Conservation (phyloP, 2,329 filamentous ascomycete species). For the Aureobasidium sp. region DNA sequence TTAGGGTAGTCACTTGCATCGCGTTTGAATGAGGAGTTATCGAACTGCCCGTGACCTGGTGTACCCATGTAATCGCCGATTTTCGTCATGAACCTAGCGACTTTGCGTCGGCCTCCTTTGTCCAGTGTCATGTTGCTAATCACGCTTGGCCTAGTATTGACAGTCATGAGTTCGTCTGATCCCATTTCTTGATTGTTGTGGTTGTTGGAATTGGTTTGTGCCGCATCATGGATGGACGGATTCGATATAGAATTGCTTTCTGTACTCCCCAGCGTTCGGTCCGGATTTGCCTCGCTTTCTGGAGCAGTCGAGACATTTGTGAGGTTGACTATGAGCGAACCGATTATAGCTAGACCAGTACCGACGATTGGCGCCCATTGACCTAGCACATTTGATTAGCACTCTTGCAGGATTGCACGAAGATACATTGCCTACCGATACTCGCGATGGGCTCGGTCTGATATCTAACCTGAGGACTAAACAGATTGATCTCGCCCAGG, state of each 20-base stretch:
- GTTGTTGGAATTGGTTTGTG: background rate
- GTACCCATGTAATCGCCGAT: slow-evolving; percentile 14
- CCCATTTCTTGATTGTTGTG: background rate
- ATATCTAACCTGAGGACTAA: slow-evolving; percentile 48
- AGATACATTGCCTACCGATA: slow-evolving; percentile 42
- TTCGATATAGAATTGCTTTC: background rate
- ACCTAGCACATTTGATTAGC: slow-evolving; percentile 30
- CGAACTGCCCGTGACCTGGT: slow-evolving; percentile 30
- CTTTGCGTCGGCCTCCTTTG: slow-evolving; percentile 34
- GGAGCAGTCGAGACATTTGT: slow-evolving; percentile 26
- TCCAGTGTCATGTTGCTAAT: slow-evolving; percentile 18
- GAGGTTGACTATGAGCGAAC: slow-evolving; percentile 52
- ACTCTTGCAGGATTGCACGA: background rate
- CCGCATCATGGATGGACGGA: background rate
- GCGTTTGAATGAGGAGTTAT: slow-evolving; percentile 44
- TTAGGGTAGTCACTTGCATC: slow-evolving; percentile 48
- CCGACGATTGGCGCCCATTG: slow-evolving; percentile 57
- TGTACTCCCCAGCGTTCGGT: background rate
- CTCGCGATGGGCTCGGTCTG: slow-evolving; percentile 57
- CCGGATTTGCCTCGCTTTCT: background rate
- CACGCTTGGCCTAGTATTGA: background rate
- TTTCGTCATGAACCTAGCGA: slow-evolving; percentile 44
- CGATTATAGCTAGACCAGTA: slow-evolving; percentile 50
- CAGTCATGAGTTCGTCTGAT: background rate
- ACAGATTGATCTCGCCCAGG: slow-evolving; percentile 59